Evolutionary conservation across 108 stramenopile genomes (phyloP).

Genomic region (Skeletonema tropicum): DNA sequence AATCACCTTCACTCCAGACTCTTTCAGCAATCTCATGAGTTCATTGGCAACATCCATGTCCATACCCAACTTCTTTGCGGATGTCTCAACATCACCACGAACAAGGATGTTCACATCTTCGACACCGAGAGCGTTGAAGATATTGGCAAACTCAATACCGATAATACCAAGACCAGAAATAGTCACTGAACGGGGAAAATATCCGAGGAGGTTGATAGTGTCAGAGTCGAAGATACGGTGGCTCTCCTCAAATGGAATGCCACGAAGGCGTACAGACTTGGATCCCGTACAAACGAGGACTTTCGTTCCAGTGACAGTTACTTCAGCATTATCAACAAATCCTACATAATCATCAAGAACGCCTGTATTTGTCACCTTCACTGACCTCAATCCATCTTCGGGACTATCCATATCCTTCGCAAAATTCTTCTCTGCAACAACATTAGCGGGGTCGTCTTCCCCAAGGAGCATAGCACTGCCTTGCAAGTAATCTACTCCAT

Average conservation of each 20-base stretch:
- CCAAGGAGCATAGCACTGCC: slow-evolving; percentile 22
- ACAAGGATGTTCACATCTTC: slow-evolving; percentile 31
- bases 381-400: slow-evolving; percentile 15
- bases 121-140: slow-evolving; percentile 25
- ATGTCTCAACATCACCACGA: slow-evolving; percentile 18
- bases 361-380: background rate
- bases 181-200: slow-evolving; percentile 24
- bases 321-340: slow-evolving; percentile 8
- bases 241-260: slow-evolving; percentile 32
- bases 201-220: slow-evolving; percentile 30
- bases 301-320: slow-evolving; percentile 19
- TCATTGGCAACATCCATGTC: slow-evolving; percentile 36
- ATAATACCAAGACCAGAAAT: slow-evolving; percentile 40
- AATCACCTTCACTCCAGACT: slow-evolving; percentile 14
- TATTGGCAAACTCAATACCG: slow-evolving; percentile 38
- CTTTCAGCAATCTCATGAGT: slow-evolving; percentile 19
- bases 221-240: slow-evolving; percentile 39
- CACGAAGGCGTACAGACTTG: slow-evolving; percentile 16
- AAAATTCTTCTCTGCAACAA: slow-evolving; percentile 7
- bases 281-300: slow-evolving; percentile 22
- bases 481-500: slow-evolving; percentile 23
- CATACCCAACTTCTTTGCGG: slow-evolving; percentile 29
- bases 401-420: slow-evolving; percentile 17
- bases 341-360: background rate
- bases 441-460: slow-evolving; percentile 6